A percentile compares a stretch with the other conserved stretches of the same genome.
Conservation (phyloP, 2,329 filamentous ascomycete species). For the Venturia nashicola region DNA sequence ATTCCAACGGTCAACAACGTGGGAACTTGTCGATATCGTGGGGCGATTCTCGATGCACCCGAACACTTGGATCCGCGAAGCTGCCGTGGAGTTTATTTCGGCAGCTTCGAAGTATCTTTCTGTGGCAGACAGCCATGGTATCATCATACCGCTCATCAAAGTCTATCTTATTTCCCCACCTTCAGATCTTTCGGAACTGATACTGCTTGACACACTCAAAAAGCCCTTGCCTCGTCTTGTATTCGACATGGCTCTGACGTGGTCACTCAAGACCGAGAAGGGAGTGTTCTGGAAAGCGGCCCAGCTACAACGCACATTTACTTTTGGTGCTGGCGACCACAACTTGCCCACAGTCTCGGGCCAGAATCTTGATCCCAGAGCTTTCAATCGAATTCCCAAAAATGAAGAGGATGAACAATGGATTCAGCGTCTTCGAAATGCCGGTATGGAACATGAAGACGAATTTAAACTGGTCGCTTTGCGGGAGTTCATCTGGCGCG, state of each 20-base stretch:
- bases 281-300: slow-evolving; percentile 80
- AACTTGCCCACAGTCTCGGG: slow-evolving; percentile 42
- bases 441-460: slow-evolving; percentile 72
- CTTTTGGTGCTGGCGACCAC: slow-evolving; percentile 46
- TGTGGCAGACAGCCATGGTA: slow-evolving; percentile 69
- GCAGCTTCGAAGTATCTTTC: slow-evolving; percentile 65
- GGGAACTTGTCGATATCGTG: slow-evolving; percentile 77
- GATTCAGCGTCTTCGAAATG: slow-evolving; percentile 71
- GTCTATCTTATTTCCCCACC: slow-evolving; percentile 70
- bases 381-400: slow-evolving; percentile 52
- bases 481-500: slow-evolving; percentile 81
- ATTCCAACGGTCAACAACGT: slow-evolving; percentile 70
- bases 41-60: slow-evolving; percentile 85
- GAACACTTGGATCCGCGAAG: slow-evolving; percentile 89
- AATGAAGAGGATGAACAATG: slow-evolving; percentile 93
- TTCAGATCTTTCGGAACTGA: slow-evolving; percentile 57
- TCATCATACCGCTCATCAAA: slow-evolving; percentile 65
- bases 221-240: slow-evolving; percentile 66
- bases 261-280: slow-evolving; percentile 71
- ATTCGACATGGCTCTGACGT: slow-evolving; percentile 73
- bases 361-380: slow-evolving; percentile 43
- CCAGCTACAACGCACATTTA: slow-evolving; percentile 58
- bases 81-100: slow-evolving; percentile 71
- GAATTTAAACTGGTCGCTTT: slow-evolving; percentile 81
- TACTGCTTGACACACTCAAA: slow-evolving; percentile 70